These are phyloP conservation scores for Colletotrichum paranaense DNA, from an alignment of 2,329 filamentous ascomycete genomes.

Conservation along the genomic window DNA sequence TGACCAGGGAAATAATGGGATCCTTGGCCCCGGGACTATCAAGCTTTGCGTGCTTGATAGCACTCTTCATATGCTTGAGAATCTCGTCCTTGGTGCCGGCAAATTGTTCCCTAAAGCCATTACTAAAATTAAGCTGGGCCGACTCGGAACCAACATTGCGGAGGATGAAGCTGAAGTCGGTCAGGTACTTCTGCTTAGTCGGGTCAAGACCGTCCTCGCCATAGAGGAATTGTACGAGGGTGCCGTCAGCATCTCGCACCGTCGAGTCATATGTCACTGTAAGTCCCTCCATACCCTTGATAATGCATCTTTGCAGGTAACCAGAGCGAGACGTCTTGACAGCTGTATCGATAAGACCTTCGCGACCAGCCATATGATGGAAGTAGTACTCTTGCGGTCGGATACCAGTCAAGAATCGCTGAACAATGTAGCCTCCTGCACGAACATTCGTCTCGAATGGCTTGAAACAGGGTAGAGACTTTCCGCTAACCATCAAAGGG, in stretches of 20 bases:
- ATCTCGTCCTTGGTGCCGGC: conserved; percentile 68
- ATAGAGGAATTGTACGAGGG: conserved; percentile 93
- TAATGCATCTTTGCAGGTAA: conserved; percentile 94
- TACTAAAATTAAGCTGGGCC: conserved; percentile 77
- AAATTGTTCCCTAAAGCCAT: conserved; percentile 57
- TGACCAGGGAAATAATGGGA: conserved; percentile 78
- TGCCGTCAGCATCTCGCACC: conserved; percentile 93
- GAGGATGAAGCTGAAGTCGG: conserved; percentile 89
- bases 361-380: conserved; percentile 98
- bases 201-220: conserved; percentile 96
- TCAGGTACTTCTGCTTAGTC: conserved; percentile 91
- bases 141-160: conserved; percentile 87
- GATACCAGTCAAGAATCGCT: conserved; percentile 97
- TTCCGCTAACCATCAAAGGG: conserved; percentile 97
- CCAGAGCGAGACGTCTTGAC: conserved; percentile 98
- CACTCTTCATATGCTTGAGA: conserved; percentile 84
- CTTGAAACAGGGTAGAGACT: conserved; percentile 93
- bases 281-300: conserved; percentile 98
- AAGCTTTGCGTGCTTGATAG: conserved; percentile 76
- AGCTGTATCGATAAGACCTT: conserved; percentile 98
- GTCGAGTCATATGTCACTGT: conserved; percentile 93
- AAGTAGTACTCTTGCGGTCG: conserved; percentile 99
- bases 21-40: conserved; percentile 72
- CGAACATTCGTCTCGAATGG: conserved; percentile 90
- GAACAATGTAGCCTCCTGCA: conserved; percentile 92